Evolutionary conservation across 768 basidiomycete species (phyloP), one percentile per base, ranked within the genome.

Genomic region (Agrocybe pediades): DNA sequence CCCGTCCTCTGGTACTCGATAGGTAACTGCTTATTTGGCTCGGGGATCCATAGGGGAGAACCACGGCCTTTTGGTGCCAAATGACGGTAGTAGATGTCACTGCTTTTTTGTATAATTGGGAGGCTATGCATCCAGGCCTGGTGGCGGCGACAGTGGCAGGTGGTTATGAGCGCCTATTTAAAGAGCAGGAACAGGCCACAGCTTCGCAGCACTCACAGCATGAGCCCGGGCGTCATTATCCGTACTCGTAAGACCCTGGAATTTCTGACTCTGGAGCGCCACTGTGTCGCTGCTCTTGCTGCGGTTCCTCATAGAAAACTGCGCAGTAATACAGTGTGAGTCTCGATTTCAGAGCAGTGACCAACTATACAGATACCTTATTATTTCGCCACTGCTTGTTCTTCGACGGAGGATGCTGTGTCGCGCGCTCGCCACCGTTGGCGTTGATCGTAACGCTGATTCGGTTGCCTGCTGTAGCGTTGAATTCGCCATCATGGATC

Each of bases 41-140:
- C 58, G 3, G 62, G 62, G 1, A 58, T 47, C 60, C 60, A 61
- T 15, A 64, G 46, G 23, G 62, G 58, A 15, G 39, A 48, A 4
- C 62, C 62, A 3, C 62, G 57, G 17, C 47, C 36, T 42, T 59
- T 57, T 4, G 44, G 42, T 16, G 49, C 46, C n/a, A 64, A 51
- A 24, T 63, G 57, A 27, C 49, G 48, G 15, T 54, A 55, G 50
- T 63, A 63, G 29, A 62, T 59, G 16, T 61, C 55, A 23, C 54
- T 41, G 24, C 49, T 50, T 29, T 40, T 26, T 29, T 50, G 39
- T 7, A 41, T 17, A n/a, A 36, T 36, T 15, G 33, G 33, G 4
- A 36, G n/a, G 33, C 13, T 36, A n/a, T 36, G 33, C 33, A 36
- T n/a, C 33, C 33, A 36, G 33, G 33, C n/a, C 33, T 36, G n/a